Evolutionary conservation across 345 rosid genomes (phyloP), one percentile per base, ranked within the genome.

Genomic region (Pugionium dolabratum): DNA sequence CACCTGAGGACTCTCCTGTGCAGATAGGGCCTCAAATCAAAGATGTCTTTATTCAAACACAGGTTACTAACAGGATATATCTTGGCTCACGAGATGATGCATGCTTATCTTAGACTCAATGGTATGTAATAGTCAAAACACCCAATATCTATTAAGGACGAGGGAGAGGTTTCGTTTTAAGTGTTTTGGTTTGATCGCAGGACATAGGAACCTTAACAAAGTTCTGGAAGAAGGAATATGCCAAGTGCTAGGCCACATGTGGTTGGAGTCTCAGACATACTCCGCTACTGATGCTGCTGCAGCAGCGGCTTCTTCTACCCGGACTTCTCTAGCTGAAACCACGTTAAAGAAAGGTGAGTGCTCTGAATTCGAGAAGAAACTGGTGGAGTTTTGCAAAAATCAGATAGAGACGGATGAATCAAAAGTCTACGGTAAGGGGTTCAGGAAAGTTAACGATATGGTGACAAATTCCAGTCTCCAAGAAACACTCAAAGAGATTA

Each of bases 1-100:
- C 7, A 36, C 4, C 18, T 18, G 18, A 18, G 18, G 18, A 18
- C 18, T 18, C 18, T 18, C 18, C 18, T 18, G 40, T 36, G 6
- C 6, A 36, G 6, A 3, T 36, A 36, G 40, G 6, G 40, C 1
- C 6, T 36, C 18, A 36, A 36, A 36, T 36, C 40, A 36, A 36
- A 36, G 4, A 1, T 7, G 7, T 36, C 40, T 18, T 18, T 18
- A 18, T 36, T 36, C 40, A 4, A 5, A 36, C 40, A 36, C 40
- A 36, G 40, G 79, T 73, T 94, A 77, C 72, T 86, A 72, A 85
- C 99, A 2, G 99, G 99, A 6, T 85, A 91, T 2, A 86, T 94
- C 66, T 75, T 90, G 44, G 97, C 91, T 75, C 99, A 90, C 54
- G 99, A 94, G 76, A 85, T 94, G 95, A 94, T 90, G 99, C 97